Base-by-base conservation (phyloP, 1,284 basidiomycete species). In the Exsudoporus floridanus region DNA sequence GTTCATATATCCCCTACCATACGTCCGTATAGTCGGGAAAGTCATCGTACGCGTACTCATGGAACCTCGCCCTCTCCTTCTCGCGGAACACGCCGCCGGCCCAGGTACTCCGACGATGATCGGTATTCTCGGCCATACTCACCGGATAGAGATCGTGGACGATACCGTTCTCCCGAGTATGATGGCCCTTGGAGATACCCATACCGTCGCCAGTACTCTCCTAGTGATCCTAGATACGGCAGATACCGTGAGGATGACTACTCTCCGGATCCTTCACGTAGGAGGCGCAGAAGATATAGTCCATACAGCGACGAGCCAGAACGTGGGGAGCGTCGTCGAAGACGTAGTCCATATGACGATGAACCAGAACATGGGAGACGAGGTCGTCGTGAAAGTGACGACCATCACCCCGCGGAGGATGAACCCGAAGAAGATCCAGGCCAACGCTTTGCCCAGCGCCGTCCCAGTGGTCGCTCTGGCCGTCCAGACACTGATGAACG, bases 1-100 rank as follows among this genome's bases (percentile, higher is more conserved):
- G 21, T 56, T 44, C 65, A 14, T 13, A 52, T 57, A 46, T 56
- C 65, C 6, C 64, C 70, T 19, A 55, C 65, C 21, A 58, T 67
- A 35, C 56, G 40, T 25, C 28, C 8, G 14, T 50, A 51, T 38
- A 58, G 47, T 42, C 58, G 38, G 8, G 58, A 35, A 36, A 38
- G 48, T n/a, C 46, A n/a, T 39, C 43, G 1, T 43, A 55, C 19
- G 2, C 10, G 25, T 40, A 1, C 10, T 36, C 39, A n/a, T 13
- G 46, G 46, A 21, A 40, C 47, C 31, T 37, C 49, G 8, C 55
- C 52, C 43, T 54, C 65, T 33, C 65, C 46, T 1, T 31, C 48
- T 28, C 61, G 34, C 23, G 31, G 42, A 39, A 16, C 7, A 31
- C 50, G 39, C 7, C 50, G 39, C 7, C 49, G 39, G 35, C 40